These are phyloP conservation scores for Epichloe hybrida DNA, from an alignment of 2,329 filamentous ascomycete genomes.

Conservation along the genomic window DNA sequence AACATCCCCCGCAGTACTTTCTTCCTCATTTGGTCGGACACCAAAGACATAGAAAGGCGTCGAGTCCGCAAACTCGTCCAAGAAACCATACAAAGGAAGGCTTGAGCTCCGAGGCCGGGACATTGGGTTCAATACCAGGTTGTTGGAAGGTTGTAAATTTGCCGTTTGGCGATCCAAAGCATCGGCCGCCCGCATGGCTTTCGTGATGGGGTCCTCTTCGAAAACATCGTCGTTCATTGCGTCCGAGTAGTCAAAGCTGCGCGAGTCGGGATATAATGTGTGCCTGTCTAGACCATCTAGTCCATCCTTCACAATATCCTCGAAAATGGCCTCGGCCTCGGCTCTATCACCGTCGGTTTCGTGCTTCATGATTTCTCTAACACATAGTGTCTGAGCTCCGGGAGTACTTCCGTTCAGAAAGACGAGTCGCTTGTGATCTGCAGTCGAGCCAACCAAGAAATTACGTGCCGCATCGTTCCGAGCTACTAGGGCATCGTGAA, in stretches of 20 bases:
- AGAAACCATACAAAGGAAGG: constrained; percentile 31
- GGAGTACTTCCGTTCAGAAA: constrained; percentile 48
- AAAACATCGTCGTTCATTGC: constrained; percentile 19
- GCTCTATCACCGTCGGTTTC: constrained; percentile 34
- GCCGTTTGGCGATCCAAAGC: constrained; percentile 42
- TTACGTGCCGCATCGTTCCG: constrained; percentile 34
- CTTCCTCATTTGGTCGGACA: constrained; percentile 14
- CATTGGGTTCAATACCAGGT: constrained; percentile 31
- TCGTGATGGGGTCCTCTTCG: constrained; percentile 34
- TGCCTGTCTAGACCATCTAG: constrained; percentile 23
- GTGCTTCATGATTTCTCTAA: constrained; percentile 39
- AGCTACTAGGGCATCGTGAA: constrained; percentile 35
- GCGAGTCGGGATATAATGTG: constrained; percentile 10
- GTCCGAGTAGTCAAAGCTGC: not conserved
- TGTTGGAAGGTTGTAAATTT: constrained; percentile 34
- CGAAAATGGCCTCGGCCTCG: constrained; percentile 39
- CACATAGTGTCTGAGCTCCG: constrained; percentile 39
- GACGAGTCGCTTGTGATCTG: constrained; percentile 38
- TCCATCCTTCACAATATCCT: constrained; percentile 36
- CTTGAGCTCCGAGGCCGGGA: constrained; percentile 35
- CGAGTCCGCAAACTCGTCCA: constrained; percentile 28
- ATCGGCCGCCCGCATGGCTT: constrained; percentile 46
- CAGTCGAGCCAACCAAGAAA: constrained; percentile 35
- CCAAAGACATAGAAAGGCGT: constrained; percentile 37
- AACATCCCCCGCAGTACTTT: constrained; percentile 9